A percentile compares a stretch with the other conserved stretches of the same genome.
phyloP scores from a whole-genome alignment of 805 yeast species.

The Metschnikowia lochheadii region DNA sequence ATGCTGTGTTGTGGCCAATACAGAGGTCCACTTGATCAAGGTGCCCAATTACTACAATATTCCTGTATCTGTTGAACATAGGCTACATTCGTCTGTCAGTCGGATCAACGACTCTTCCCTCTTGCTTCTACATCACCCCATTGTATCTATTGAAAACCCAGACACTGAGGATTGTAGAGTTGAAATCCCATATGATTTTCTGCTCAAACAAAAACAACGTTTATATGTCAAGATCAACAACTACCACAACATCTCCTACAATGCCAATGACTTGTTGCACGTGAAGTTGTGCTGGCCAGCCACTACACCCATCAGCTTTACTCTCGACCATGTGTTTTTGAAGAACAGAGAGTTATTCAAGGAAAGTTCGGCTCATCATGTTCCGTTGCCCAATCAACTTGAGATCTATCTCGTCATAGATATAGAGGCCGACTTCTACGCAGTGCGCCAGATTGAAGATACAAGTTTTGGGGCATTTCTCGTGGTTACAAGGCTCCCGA shows the following conservation, averaged over 20 bases:
- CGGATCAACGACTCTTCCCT: constrained; percentile 14
- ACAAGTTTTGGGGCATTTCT: constrained; percentile 7
- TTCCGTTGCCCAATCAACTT: constrained; percentile 3
- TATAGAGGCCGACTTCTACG: constrained; percentile 15
- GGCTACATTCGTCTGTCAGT: not conserved
- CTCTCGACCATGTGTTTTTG: constrained; percentile 9
- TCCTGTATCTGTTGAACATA: constrained; percentile 16
- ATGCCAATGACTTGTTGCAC: constrained; percentile 15
- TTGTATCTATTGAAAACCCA: constrained; percentile 10
- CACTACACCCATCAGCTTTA: constrained; percentile 14
- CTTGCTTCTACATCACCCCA: constrained; percentile 13
- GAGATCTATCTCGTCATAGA: constrained; percentile 16
- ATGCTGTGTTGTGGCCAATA: constrained; percentile 24
- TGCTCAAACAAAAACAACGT: constrained; percentile 6
- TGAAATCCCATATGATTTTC: constrained; percentile 12
- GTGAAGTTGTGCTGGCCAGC: constrained; percentile 22
- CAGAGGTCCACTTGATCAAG: constrained; percentile 31
- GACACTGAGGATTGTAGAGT: constrained; percentile 3
- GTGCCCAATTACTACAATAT: constrained; percentile 36
- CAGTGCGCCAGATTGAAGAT: constrained; percentile 6
- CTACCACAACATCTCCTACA: constrained; percentile 25
- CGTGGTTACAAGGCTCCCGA: constrained; percentile 14
- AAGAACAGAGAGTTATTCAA: constrained; percentile 7
- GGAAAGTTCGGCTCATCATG: not conserved
- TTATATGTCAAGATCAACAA: constrained; percentile 33